phyloP scores from a whole-genome alignment of 352 stramenopile genomes.

The Globisporangium rhizosaccharum region DNA sequence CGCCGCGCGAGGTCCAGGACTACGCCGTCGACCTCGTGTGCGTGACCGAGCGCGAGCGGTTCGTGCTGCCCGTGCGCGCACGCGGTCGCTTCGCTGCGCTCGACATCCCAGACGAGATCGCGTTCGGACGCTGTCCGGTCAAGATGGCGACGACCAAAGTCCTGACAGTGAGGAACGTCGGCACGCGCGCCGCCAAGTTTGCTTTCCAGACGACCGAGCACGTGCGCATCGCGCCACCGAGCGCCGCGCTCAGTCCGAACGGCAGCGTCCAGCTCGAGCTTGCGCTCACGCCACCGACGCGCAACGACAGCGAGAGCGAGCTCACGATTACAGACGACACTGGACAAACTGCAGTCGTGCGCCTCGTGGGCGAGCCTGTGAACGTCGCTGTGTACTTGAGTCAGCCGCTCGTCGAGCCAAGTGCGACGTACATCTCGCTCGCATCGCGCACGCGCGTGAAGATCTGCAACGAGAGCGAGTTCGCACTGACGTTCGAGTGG shows the following conservation, averaged over 20 bases:
- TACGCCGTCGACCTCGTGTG: slow-evolving; percentile 91
- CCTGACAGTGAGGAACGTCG: slow-evolving; percentile 89
- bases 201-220: slow-evolving; percentile 52
- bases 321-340: slow-evolving; percentile 81
- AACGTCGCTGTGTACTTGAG: slow-evolving; percentile 92
- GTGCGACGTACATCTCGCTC: slow-evolving; percentile 90
- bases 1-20: slow-evolving; percentile 84
- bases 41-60: slow-evolving; percentile 93
- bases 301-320: slow-evolving; percentile 52
- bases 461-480: slow-evolving; percentile 92
- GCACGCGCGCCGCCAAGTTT: slow-evolving; percentile 72
- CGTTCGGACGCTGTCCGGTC: slow-evolving; percentile 83
- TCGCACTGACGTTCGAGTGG: slow-evolving; percentile 90
- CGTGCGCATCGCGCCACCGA: slow-evolving; percentile 61
- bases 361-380: slow-evolving; percentile 60
- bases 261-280: slow-evolving; percentile 80
- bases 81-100: slow-evolving; percentile 80
- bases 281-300: slow-evolving; percentile 28
- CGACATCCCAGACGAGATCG: slow-evolving; percentile 87
- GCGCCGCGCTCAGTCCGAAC: slow-evolving; percentile 57
- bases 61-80: slow-evolving; percentile 87
- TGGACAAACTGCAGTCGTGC: slow-evolving; percentile 67
- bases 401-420: slow-evolving; percentile 75
- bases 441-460: slow-evolving; percentile 86
- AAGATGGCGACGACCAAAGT: slow-evolving; percentile 77